Evolutionary conservation across 495 filamentous ascomycete genomes (phyloP).

Genomic region (Daldinia bambusicola): DNA sequence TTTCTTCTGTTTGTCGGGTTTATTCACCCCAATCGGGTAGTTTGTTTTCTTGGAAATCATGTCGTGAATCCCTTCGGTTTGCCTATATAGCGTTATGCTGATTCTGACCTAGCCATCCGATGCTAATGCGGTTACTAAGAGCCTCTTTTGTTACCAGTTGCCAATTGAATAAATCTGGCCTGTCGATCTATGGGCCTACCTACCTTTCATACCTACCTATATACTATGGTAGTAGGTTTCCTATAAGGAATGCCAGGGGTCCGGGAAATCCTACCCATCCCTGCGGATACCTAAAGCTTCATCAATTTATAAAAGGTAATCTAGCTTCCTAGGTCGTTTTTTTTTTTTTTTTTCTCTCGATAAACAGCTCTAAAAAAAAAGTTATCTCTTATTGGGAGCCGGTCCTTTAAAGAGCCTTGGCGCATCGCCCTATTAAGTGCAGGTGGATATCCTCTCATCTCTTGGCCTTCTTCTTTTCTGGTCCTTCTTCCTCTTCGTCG

Average conservation of each 20-base stretch:
- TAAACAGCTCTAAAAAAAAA: constrained; percentile 17
- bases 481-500: constrained; percentile 84
- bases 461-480: constrained; percentile 74
- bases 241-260: constrained; percentile 16
- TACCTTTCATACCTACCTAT: constrained; percentile 17
- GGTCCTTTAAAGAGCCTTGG: constrained; percentile 11
- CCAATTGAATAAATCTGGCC: neutral
- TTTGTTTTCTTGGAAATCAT: neutral
- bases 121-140: constrained; percentile 4
- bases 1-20: neutral
- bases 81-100: neutral
- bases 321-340: constrained; percentile 6
- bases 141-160: constrained; percentile 1
- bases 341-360: no score
- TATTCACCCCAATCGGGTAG: neutral
- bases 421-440: constrained; percentile 4
- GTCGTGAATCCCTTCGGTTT: neutral
- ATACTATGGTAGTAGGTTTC: neutral
- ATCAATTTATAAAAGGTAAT: constrained; percentile 9
- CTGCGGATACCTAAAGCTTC: constrained; percentile 16
- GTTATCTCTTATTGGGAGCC: constrained; percentile 1
- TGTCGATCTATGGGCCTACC: constrained; percentile 36
- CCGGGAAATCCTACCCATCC: constrained; percentile 23
- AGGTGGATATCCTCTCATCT: constrained; percentile 43
- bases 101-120: neutral